Evolutionary conservation across 2,329 filamentous ascomycete species (phyloP).

Genomic region (Clonostachys chloroleuca): DNA sequence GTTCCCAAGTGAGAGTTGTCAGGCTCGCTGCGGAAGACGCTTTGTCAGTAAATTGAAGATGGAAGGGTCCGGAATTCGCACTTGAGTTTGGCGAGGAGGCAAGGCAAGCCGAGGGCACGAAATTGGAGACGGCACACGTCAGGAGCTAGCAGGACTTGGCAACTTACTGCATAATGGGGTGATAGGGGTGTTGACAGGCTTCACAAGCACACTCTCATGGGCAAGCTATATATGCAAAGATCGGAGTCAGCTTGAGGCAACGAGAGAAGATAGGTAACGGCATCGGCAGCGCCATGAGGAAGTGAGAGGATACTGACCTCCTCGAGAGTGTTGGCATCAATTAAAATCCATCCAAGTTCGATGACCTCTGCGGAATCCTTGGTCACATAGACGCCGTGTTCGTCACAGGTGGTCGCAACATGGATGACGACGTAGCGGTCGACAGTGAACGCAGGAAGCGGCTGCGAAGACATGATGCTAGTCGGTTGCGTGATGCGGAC

Average conservation of each 20-base stretch:
- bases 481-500: no score
- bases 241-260: no score
- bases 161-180: slow-evolving; percentile 97
- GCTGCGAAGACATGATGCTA: slow-evolving; percentile 28
- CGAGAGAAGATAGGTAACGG: no score
- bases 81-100: background rate
- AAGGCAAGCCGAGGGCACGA: slow-evolving; percentile 6
- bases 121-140: slow-evolving; percentile 1
- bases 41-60: slow-evolving; percentile 3
- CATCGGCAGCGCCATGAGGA: no score
- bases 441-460: slow-evolving; percentile 61
- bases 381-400: slow-evolving; percentile 98
- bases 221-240: slow-evolving; percentile 64
- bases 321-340: slow-evolving; percentile 86
- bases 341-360: slow-evolving; percentile 95
- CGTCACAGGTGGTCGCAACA: slow-evolving; percentile 97
- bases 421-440: slow-evolving; percentile 98
- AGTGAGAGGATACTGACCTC: slow-evolving; percentile 60
- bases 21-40: slow-evolving; percentile 66
- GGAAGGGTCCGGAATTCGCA: background rate
- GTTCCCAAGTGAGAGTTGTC: slow-evolving; percentile 97
- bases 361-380: slow-evolving; percentile 99
- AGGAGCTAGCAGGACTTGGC: slow-evolving; percentile 5
- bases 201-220: slow-evolving; percentile 93
- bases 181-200: slow-evolving; percentile 97